Base-by-base conservation (phyloP, 768 basidiomycete genomes). In the Mycena rosella region DNA sequence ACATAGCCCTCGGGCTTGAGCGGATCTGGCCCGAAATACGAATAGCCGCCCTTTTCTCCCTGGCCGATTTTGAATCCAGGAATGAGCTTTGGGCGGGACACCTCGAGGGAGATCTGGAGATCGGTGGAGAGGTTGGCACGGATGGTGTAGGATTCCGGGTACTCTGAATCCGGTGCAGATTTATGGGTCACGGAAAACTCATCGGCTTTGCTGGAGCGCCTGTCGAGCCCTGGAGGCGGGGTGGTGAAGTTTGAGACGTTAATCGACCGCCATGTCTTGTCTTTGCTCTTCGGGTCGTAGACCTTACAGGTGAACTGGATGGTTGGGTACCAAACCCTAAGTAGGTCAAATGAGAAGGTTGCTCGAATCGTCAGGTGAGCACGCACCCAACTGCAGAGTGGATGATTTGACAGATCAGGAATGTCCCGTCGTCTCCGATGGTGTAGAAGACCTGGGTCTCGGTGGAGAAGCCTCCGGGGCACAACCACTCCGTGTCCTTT, bases 231-330 rank as follows among this genome's bases (percentile, higher is more conserved):
- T 29, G 91, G 86, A n/a, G 90, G 89, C 1, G 93, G 88, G n/a
- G 89, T 88, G 59, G 86, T 84, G 74, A 96, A 96, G 78, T 94
- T 93, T 74, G 85, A 83, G 42, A 94, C 93, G 65, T 95, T 96
- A 77, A 95, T 76, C 29, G 94, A 95, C 78, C 93, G 94, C 96
- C 96, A 99, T 64, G 82, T 83, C 51, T 80, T 86, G 74, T 92
- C 86, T 62, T 89, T 88, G 22, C 91, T 94, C 68, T 86, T 85
- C 7, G 95, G 91, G 74, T 98, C 88, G 82, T 88, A 91, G 56
- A 93, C 80, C 80, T 96, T 97, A 89, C 91, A 96, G 5, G 90
- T 93, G 78, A 98, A 95, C 79, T 99, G 97, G 74, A 97, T 91
- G 32, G 92, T 94, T 5, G 98, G 96, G 76, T 93, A 96, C 90